Base-by-base conservation (phyloP, 495 filamentous ascomycete genomes). In the Tuber calosporum region DNA sequence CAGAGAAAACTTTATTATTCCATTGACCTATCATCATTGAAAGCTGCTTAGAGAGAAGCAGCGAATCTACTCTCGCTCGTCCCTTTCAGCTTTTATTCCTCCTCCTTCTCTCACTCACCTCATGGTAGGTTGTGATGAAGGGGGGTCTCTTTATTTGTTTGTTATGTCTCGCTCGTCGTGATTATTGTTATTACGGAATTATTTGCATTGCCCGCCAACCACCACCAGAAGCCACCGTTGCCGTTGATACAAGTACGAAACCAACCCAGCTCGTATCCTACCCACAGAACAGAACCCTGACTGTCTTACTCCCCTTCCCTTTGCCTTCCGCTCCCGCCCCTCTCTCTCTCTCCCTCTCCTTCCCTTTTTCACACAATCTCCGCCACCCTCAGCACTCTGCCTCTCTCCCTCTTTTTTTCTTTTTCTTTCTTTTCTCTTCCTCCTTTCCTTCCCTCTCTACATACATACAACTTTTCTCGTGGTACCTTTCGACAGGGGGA, bases 401-500 rank as follows among this genome's bases (percentile, higher is more conserved):
- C 48, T 68, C 45, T 69, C 67, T 74, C 43, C 66, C 34, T 66
- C 58, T 48, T 53, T 26, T 67, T 69, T 37, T 42, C 45, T 43
- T 72, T 22, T 43, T 43, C 36, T 36, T 68, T 41, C 36, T 42
- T 53, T 74, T 38, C 37, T 67, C 37, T 67, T 73, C 22, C 43
- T 39, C 42, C 4, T 22, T 36, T 42, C 69, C 48, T 58, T 73
- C 20, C 39, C 36, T 39, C 30, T 26, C 66, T 69, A 40, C 39
- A 4, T 17, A 34, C 53, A 34, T 34, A 30, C 53, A 30, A 4
- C 48, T 3, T 26, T 58, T 13, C n/a, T n/a, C 45, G 45, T 22
- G 11, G 22, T 53, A 53, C 45, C 45, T 26, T 26, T 26, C 48
- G n/a, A 2, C 30, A 11, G 30, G 53, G 53, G 53, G 34, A 34